These are phyloP conservation scores for Serendipita sp. DNA, from an alignment of 768 basidiomycete species.

Conservation along the genomic window DNA sequence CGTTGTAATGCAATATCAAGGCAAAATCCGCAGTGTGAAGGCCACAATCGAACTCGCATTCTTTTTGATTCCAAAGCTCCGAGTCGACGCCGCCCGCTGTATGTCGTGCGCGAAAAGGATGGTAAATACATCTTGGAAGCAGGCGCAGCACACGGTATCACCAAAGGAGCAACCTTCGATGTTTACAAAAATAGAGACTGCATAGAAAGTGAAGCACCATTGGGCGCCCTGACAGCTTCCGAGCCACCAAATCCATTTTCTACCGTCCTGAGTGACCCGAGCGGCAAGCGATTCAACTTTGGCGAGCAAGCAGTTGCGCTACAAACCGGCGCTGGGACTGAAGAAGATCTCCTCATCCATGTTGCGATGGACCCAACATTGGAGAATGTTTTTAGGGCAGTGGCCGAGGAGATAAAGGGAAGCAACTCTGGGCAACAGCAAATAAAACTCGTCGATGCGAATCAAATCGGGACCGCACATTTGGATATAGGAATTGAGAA, in stretches of 20 bases:
- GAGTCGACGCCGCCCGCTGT: constrained; percentile 34
- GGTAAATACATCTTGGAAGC: constrained; percentile 32
- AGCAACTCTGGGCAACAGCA: too few relatives aligned
- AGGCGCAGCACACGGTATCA: constrained; percentile 47
- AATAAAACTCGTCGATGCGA: too few relatives aligned
- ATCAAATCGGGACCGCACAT: constrained; percentile 24
- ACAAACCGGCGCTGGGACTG: constrained; percentile 20
- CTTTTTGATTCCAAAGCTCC: constrained; percentile 40
- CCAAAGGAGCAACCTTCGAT: constrained; percentile 45
- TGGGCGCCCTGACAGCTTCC: constrained; percentile 34
- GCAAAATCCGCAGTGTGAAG: constrained; percentile 38
- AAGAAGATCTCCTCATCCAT: neutral
- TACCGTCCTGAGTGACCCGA: constrained; percentile 21
- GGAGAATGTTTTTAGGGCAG: constrained; percentile 28
- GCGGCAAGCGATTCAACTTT: constrained; percentile 39
- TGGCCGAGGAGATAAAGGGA: too few relatives aligned
- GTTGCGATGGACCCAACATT: constrained; percentile 16
- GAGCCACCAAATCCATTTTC: constrained; percentile 28
- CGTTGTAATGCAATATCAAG: constrained; percentile 19
- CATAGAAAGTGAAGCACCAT: constrained; percentile 39
- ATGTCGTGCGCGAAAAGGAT: constrained; percentile 20
- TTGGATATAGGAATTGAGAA: constrained; percentile 32
- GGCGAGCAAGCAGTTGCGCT: constrained; percentile 19
- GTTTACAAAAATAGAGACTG: constrained; percentile 38
- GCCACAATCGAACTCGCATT: constrained; percentile 31